A percentile compares a stretch with the other conserved stretches of the same genome.
Evolutionary conservation across 1,284 basidiomycete species (phyloP).

Genomic region (Ustilago curta): DNA sequence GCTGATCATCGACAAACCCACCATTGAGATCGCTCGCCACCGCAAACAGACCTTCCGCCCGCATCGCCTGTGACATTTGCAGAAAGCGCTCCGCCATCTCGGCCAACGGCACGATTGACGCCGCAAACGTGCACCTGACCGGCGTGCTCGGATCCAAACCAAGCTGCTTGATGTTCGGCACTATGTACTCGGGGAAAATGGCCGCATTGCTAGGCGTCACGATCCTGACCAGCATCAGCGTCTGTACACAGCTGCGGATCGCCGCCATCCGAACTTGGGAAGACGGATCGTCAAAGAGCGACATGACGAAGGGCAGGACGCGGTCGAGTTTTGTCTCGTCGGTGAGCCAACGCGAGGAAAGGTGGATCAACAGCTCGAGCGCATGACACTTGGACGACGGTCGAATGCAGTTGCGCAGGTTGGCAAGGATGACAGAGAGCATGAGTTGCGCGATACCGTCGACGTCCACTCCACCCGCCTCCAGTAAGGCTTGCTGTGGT

Average conservation of each 20-base stretch:
- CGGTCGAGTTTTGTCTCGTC: slow-evolving; percentile 97
- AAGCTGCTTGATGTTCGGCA: slow-evolving; percentile 87
- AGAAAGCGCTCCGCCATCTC: slow-evolving; percentile 85
- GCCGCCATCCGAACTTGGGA: slow-evolving; percentile 78
- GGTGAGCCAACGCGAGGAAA: slow-evolving; percentile 80
- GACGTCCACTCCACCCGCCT: slow-evolving; percentile 56
- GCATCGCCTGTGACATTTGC: slow-evolving; percentile 90
- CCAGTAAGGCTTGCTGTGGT: slow-evolving; percentile 21
- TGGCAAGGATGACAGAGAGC: slow-evolving; percentile 86
- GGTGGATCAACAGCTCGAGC: slow-evolving; percentile 86
- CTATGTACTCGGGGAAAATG: slow-evolving; percentile 93
- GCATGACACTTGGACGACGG: slow-evolving; percentile 88
- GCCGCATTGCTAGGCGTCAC: slow-evolving; percentile 87
- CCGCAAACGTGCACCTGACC: slow-evolving; percentile 90
- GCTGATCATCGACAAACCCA: slow-evolving; percentile 48
- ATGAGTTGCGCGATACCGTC: slow-evolving; percentile 85
- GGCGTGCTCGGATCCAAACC: slow-evolving; percentile 84
- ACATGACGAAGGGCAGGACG: slow-evolving; percentile 90
- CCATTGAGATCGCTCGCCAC: slow-evolving; percentile 80
- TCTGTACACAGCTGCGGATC: slow-evolving; percentile 83
- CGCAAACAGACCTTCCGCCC: slow-evolving; percentile 81
- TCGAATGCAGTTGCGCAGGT: slow-evolving; percentile 86
- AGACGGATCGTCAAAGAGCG: slow-evolving; percentile 85
- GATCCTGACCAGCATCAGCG: slow-evolving; percentile 83
- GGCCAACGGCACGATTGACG: slow-evolving; percentile 84